Conservation (phyloP, 305 asterid genomes). For the Fraxinus greggii region DNA sequence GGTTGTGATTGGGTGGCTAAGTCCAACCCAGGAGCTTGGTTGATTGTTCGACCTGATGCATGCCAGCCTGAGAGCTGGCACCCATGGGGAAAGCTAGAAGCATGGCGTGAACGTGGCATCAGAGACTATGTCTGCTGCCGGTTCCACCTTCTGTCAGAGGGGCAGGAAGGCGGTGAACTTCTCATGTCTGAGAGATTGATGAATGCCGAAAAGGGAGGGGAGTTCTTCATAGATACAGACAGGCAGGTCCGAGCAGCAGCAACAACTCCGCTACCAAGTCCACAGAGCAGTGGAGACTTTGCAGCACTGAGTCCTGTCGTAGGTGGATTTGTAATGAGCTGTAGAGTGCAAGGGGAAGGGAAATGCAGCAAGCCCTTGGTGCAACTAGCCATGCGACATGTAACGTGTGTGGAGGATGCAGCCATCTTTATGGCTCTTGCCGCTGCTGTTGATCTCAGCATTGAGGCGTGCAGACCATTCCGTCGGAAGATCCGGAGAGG, state of each 20-base stretch:
- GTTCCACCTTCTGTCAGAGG: conserved; percentile 69
- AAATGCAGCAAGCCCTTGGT: conserved; percentile 75
- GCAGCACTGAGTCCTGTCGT: conserved; percentile 56
- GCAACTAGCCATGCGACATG: conserved; percentile 80
- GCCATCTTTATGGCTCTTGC: conserved; percentile 94
- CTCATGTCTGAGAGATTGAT: conserved; percentile 69
- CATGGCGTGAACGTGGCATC: conserved; percentile 85
- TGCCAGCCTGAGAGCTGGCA: conserved; percentile 81
- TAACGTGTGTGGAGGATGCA: conserved; percentile 86
- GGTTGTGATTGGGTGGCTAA: conserved; percentile 93
- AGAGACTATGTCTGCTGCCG: conserved; percentile 73
- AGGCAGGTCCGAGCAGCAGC: conserved; percentile 46
- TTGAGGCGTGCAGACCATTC: conserved; percentile 81
- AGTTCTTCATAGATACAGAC: conserved; percentile 76
- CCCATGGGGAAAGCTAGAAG: conserved; percentile 98
- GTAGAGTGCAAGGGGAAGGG: conserved; percentile 80
- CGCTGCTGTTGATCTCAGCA: conserved; percentile 88
- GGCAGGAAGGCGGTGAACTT: conserved; percentile 66
- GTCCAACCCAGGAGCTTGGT: conserved; percentile 98
- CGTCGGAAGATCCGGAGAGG: conserved; percentile 63
- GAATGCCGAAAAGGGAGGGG: conserved; percentile 81
- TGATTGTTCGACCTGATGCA: conserved; percentile 80
- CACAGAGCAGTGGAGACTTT: conserved; percentile 82
- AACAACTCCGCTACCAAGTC: conserved; percentile 62
- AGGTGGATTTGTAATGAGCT: conserved; percentile 86